phyloP scores from a whole-genome alignment of 2,329 filamentous ascomycete species.

The Neoarthrinium moseri region DNA sequence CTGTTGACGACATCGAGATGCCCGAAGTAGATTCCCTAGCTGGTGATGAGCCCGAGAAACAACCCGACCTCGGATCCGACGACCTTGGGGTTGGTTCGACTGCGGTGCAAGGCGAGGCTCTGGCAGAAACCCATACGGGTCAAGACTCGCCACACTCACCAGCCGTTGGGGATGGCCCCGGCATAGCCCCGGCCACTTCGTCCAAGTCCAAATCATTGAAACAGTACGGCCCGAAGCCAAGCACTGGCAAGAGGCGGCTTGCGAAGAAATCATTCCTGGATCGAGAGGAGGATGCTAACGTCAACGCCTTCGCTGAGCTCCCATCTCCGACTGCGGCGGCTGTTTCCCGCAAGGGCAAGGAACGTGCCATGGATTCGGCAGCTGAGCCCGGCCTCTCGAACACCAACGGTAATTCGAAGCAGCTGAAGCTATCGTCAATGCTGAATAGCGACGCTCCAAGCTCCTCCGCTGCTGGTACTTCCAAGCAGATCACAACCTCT shows the following conservation, averaged over 20 bases:
- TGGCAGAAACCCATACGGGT: too few relatives aligned
- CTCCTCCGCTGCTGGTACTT: background rate
- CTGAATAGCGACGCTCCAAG: constrained; percentile 12
- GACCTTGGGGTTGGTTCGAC: constrained; percentile 7
- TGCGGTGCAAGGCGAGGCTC: too few relatives aligned
- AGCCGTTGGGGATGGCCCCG: too few relatives aligned
- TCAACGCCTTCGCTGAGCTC: constrained; percentile 7
- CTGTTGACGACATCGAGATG: background rate
- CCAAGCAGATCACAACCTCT: background rate
- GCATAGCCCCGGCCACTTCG: background rate
- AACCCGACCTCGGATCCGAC: constrained; percentile 6
- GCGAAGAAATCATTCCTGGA: constrained; percentile 23
- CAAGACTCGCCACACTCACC: background rate
- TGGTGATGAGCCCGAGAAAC: background rate
- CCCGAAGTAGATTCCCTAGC: background rate
- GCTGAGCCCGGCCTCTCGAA: constrained; percentile 9
- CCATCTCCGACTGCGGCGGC: constrained; percentile 20
- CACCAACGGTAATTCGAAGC: background rate
- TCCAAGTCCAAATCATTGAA: constrained; percentile 14
- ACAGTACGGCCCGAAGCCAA: constrained; percentile 16
- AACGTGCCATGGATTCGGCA: background rate
- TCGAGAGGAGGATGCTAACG: constrained; percentile 9
- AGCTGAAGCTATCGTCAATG: constrained; percentile 19
- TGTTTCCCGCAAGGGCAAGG: constrained; percentile 14
- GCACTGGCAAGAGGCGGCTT: constrained; percentile 22